Evolutionary conservation across 805 yeast genomes (phyloP), one percentile per base, ranked within the genome.

Genomic region (Lachancea mirantina): DNA sequence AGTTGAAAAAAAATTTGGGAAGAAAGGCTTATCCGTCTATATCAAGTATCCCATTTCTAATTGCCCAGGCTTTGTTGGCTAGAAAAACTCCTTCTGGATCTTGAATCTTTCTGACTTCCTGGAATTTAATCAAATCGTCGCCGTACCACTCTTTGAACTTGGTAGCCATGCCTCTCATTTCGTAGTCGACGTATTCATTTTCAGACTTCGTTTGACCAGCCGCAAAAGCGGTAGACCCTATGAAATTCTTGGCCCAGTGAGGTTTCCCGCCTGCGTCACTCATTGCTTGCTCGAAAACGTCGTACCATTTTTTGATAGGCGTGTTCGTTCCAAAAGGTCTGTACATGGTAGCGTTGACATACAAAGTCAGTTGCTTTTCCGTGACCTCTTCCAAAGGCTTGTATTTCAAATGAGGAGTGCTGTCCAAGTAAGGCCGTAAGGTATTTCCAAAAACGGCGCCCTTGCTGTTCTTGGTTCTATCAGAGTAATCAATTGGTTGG

Each of bases 231-330:
- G 52, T 47, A 3, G 72, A 62, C 1, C 95, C 94, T 36, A 83
- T 65, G 57, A 85, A 89, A 59, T 87, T 88, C 66, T 89, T 89
- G 11, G 98, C 98, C 98, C 98, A 89, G 58, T 89, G 98, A 2
- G 98, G 98, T 55, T 78, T 83, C 26, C 98, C 98, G 22, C 82
- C 87, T 18, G 81, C 87, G 17, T 74, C 76, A 31, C 68, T 69
- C 68, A 88, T 65, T 2, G 84, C 72, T 33, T 73, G 72, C 59
- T 89, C 98, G 57, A 89, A 89, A n/a, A 68, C 65, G 30, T 71
- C 70, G 60, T 72, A 89, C 96, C 96, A 89, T 44, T 74, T 69
- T 28, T 73, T 75, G 21, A 85, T 76, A 26, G 82, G 78, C 8
- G 87, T 78, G 48, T 77, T 71, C 36, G 73, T 70, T 21, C 72